Evolutionary conservation across 2,329 filamentous ascomycete species (phyloP).

Genomic region (Colletotrichum liaoningense): DNA sequence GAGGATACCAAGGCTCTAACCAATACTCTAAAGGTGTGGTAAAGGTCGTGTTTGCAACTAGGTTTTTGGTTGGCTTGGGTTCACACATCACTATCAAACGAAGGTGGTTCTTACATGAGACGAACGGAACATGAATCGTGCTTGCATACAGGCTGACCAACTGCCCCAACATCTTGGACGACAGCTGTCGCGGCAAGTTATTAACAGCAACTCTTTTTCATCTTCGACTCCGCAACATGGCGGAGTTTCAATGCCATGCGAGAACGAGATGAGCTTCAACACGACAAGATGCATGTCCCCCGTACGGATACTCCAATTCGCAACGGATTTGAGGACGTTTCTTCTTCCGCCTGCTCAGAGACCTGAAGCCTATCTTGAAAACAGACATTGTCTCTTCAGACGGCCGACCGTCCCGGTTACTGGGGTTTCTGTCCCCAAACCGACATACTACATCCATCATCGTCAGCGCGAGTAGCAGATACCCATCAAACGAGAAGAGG

Average conservation of each 20-base stretch:
- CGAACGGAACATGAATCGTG: background rate
- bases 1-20: too few relatives aligned
- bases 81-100: background rate
- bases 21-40: too few relatives aligned
- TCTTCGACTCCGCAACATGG: background rate
- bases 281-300: background rate
- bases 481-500: background rate
- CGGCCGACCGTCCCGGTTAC: background rate
- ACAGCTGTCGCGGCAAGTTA: background rate
- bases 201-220: background rate
- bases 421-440: conserved; percentile 24
- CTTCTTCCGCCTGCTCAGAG: background rate
- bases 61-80: background rate
- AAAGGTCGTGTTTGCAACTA: background rate
- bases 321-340: background rate
- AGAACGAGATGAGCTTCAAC: background rate
- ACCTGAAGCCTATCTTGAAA: background rate
- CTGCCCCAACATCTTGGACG: background rate
- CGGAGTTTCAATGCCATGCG: background rate
- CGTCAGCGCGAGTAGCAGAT: background rate
- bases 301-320: background rate
- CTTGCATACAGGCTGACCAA: background rate
- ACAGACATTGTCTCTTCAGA: too few relatives aligned
- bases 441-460: background rate
- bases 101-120: background rate